Conservation (phyloP, 108 stramenopile species). For the Conticribra guillardii region DNA sequence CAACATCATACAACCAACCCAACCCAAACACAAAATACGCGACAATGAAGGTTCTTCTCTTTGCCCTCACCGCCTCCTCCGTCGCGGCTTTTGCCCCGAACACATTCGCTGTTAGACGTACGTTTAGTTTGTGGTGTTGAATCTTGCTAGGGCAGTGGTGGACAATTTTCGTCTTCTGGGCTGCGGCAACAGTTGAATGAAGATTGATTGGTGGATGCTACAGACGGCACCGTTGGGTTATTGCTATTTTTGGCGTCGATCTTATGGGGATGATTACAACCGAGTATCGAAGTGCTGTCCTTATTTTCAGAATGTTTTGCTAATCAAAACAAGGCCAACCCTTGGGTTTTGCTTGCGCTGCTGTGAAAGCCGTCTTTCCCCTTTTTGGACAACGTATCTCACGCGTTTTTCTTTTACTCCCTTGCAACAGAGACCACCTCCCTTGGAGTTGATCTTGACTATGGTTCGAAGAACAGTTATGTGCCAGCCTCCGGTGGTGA, state of each 20-base stretch:
- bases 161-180: too few species aligned
- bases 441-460: slow-evolving; percentile 75
- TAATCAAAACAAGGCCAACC: too few species aligned
- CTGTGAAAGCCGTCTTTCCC: too few species aligned
- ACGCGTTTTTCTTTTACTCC: neutral
- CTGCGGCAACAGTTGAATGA: too few species aligned
- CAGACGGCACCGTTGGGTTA: too few species aligned
- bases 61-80: slow-evolving; percentile 73
- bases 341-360: slow-evolving; percentile 1
- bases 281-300: too few species aligned
- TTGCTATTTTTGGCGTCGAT: too few species aligned
- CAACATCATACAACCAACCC: neutral
- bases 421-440: slow-evolving; percentile 37
- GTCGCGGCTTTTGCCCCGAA: slow-evolving; percentile 84
- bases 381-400: neutral
- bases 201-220: too few species aligned
- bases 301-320: too few species aligned
- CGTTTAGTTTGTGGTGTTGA: slow-evolving; percentile 40
- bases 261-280: too few species aligned
- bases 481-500: slow-evolving; percentile 74
- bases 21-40: neutral
- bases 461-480: slow-evolving; percentile 85
- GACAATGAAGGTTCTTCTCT: slow-evolving; percentile 62
- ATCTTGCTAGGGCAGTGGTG: neutral
- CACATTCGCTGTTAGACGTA: slow-evolving; percentile 75